These are phyloP conservation scores for Plasmodium chabaudi DNA, from an alignment of 169 alveolate species.

Conservation along the genomic window DNA sequence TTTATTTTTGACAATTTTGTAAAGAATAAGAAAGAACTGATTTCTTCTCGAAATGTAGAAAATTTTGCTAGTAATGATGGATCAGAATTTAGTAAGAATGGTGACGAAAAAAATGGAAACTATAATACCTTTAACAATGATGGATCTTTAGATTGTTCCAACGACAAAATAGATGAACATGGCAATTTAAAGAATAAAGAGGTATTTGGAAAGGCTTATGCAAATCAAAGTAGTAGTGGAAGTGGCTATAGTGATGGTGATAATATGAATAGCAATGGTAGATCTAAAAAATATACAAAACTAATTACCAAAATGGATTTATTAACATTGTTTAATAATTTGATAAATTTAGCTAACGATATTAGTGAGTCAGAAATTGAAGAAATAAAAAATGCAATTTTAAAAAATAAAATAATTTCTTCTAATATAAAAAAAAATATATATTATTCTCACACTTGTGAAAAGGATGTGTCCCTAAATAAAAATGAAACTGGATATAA, in stretches of 20 bases:
- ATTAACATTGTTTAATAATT: too few relatives aligned
- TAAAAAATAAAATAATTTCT: neutral
- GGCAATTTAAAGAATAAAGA: neutral
- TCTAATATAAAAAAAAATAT: neutral
- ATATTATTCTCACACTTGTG: neutral
- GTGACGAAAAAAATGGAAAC: neutral
- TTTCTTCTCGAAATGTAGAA: neutral
- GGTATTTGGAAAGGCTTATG: neutral
- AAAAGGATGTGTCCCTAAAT: neutral
- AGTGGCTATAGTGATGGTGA: neutral
- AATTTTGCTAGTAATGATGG: neutral
- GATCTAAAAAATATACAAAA: neutral
- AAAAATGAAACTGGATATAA: neutral
- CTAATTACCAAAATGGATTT: too few relatives aligned
- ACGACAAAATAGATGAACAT: neutral
- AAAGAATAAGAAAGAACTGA: neutral
- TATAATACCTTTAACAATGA: neutral
- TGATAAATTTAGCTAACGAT: neutral
- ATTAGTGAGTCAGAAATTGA: neutral
- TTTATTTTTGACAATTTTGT: conserved; percentile 39
- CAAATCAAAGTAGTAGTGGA: neutral
- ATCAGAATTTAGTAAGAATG: neutral
- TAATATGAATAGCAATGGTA: neutral
- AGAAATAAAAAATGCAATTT: neutral
- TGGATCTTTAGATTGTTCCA: neutral